phyloP scores from a whole-genome alignment of 768 basidiomycete species.

The Macrolepiota dolichaula region DNA sequence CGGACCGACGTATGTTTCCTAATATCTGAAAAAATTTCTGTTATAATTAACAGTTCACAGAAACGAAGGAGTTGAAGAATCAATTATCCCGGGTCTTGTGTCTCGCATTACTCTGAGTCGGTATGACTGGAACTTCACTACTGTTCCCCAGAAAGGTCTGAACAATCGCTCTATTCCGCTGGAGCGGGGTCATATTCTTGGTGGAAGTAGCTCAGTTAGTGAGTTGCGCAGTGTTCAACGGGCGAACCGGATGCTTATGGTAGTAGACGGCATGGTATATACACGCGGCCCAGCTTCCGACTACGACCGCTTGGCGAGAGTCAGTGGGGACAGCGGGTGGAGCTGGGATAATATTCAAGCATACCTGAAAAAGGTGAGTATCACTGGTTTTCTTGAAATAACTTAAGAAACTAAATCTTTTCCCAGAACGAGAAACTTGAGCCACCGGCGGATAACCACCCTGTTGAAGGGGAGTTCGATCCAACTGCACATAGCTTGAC shows the following conservation, averaged over 20 bases:
- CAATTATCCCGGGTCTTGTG: not conserved
- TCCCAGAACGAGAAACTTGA: conserved; percentile 17
- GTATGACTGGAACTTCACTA: not conserved
- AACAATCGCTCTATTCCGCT: not conserved
- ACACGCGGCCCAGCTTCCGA: conserved; percentile 17
- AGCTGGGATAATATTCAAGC: conserved; percentile 28
- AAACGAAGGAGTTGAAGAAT: not conserved
- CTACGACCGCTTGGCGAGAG: conserved; percentile 9
- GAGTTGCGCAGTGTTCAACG: conserved; percentile 3
- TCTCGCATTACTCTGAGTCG: not conserved
- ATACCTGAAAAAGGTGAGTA: conserved; percentile 21
- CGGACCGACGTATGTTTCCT: conserved; percentile 13
- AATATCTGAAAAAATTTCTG: not conserved
- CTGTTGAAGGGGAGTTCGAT: conserved; percentile 18
- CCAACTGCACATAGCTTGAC: conserved; percentile 18
- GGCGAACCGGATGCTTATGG: conserved; percentile 6
- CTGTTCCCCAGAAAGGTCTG: not conserved
- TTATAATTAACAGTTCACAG: not conserved
- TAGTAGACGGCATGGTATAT: conserved; percentile 20
- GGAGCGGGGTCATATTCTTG: not conserved
- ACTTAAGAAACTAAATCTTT: conserved; percentile 5
- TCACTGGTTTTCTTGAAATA: not conserved
- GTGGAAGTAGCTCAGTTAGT: conserved; percentile 22
- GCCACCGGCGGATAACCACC: conserved; percentile 15
- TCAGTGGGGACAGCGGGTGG: conserved; percentile 12